Conservation (phyloP, 768 basidiomycete genomes). For the Plicaturopsis crispa region DNA sequence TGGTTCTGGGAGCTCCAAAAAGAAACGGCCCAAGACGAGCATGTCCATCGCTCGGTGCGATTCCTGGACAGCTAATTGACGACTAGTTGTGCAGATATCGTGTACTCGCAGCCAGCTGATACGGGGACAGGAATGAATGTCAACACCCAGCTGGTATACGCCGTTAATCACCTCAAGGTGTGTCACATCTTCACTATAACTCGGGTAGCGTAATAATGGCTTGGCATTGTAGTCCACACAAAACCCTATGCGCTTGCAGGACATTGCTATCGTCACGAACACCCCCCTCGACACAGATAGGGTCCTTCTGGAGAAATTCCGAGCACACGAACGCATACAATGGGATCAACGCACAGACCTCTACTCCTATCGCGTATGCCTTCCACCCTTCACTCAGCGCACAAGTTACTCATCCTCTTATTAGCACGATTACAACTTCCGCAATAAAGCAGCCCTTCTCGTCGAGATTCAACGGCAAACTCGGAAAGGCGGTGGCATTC, state of each 20-base stretch:
- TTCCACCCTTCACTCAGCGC: not conserved
- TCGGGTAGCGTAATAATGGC: too few relatives aligned
- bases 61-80: constrained; percentile 5
- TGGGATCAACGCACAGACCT: constrained; percentile 81
- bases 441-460: constrained; percentile 75
- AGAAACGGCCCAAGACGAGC: constrained; percentile 58
- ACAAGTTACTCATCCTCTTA: constrained; percentile 4
- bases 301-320: constrained; percentile 74
- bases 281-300: constrained; percentile 70
- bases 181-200: constrained; percentile 9
- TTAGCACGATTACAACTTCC: constrained; percentile 82
- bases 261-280: constrained; percentile 75
- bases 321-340: constrained; percentile 68
- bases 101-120: constrained; percentile 85
- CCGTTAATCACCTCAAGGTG: constrained; percentile 77
- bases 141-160: constrained; percentile 83
- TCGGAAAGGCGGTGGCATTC: constrained; percentile 76
- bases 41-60: constrained; percentile 18
- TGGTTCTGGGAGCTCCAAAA: constrained; percentile 46
- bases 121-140: constrained; percentile 75
- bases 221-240: constrained; percentile 58
- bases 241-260: constrained; percentile 82
- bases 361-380: constrained; percentile 75
- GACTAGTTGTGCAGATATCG: constrained; percentile 43
- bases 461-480: constrained; percentile 84